Percentiles rank a stretch among this genome's conserved stretches.
Conservation (phyloP, 768 basidiomycete genomes). For the Psilocybe tampanensis region DNA sequence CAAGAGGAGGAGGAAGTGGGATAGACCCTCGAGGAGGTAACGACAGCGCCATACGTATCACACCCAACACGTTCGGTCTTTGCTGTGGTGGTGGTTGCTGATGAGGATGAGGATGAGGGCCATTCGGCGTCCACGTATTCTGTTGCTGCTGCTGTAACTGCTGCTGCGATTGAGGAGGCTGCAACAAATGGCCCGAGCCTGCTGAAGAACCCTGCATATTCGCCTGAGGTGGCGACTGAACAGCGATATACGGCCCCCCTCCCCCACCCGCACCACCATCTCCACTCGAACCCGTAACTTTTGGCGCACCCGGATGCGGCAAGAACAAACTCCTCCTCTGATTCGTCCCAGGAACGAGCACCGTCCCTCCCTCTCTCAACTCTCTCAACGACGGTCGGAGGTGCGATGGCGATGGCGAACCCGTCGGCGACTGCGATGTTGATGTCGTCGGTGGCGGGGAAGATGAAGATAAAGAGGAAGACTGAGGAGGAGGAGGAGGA, state of each 20-base stretch:
- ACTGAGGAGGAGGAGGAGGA: constrained; percentile 12
- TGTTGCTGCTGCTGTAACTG: neutral
- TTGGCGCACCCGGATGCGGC: constrained; percentile 50
- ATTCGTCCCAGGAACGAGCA: constrained; percentile 28
- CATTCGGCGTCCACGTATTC: neutral
- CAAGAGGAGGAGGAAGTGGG: too few species aligned
- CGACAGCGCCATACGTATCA: constrained; percentile 33
- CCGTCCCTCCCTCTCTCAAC: constrained; percentile 29
- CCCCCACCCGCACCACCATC: constrained; percentile 19
- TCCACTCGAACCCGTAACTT: constrained; percentile 39
- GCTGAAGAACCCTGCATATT: neutral
- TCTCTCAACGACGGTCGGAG: constrained; percentile 34
- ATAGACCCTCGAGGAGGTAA: constrained; percentile 11
- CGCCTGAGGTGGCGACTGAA: neutral
- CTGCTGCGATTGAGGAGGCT: neutral
- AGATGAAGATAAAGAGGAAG: neutral
- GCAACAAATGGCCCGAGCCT: neutral
- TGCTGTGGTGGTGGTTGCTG: constrained; percentile 1
- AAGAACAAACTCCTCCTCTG: constrained; percentile 43
- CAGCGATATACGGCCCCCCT: constrained; percentile 61
- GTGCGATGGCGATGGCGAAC: constrained; percentile 17
- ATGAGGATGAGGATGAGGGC: constrained; percentile 1
- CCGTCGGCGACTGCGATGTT: too few species aligned
- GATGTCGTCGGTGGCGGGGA: too few species aligned
- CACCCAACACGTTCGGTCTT: constrained; percentile 14